Evolutionary conservation across 257 asterid genomes (phyloP).

Genomic region (Fraxinus quadrangulata): DNA sequence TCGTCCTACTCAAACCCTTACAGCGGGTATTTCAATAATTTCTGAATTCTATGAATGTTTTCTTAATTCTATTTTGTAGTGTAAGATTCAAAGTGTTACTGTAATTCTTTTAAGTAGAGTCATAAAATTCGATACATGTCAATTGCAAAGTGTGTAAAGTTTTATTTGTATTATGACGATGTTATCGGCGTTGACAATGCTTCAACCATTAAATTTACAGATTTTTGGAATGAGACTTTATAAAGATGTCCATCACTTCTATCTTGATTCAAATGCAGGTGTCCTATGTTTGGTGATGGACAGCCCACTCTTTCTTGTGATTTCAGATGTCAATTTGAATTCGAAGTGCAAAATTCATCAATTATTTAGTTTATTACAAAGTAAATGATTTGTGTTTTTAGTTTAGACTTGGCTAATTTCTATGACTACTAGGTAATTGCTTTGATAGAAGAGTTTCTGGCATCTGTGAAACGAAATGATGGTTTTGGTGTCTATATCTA

Average conservation of each 20-base stretch:
- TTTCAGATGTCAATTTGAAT: slow-evolving; percentile 82
- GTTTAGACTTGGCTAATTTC: too few species aligned
- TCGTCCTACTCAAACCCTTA: slow-evolving; percentile 89
- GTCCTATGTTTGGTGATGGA: too few species aligned
- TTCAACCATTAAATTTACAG: not conserved
- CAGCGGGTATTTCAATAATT: slow-evolving; percentile 67
- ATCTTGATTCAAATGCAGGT: too few species aligned
- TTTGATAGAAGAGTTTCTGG: slow-evolving; percentile 90
- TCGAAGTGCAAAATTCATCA: slow-evolving; percentile 61
- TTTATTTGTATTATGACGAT: too few species aligned
- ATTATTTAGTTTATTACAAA: too few species aligned
- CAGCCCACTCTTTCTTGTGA: slow-evolving; percentile 69
- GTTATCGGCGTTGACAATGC: too few species aligned
- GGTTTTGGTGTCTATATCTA: slow-evolving; percentile 50
- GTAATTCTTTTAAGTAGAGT: not conserved
- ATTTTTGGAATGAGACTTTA: too few species aligned
- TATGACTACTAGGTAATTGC: slow-evolving; percentile 92
- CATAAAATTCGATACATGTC: not conserved
- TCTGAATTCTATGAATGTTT: not conserved
- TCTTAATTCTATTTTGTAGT: not conserved
- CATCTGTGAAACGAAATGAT: slow-evolving; percentile 72
- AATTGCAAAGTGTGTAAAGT: not conserved
- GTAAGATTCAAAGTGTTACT: not conserved
- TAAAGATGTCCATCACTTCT: too few species aligned
- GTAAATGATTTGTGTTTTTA: slow-evolving; percentile 22